Evolutionary conservation across 495 filamentous ascomycete species (phyloP), one percentile per base, ranked within the genome.

Genomic region (Penicillium malachiteum): DNA sequence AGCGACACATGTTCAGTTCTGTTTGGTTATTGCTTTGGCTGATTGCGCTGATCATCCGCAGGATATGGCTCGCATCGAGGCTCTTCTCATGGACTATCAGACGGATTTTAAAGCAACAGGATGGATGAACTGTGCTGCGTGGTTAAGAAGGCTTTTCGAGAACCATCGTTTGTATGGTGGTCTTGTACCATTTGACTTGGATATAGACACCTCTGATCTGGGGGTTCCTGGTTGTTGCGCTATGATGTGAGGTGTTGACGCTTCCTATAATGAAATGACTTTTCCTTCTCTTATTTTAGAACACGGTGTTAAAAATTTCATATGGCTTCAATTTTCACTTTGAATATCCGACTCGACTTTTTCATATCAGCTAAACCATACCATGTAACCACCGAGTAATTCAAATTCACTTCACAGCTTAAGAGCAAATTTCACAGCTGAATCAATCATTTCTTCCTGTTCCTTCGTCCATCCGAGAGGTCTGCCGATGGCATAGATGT

Each of bases 371-470:
- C 34, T 37, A 13, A 37, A 37, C 9, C 10, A 30, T 12, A 30
- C 13, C 43, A 46, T 33, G 12, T 32, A 6, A 32, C 43, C 18
- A 31, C 21, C 4, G 9, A 14, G 5, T 7, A 32, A 6, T 3
- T 34, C n/a, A n/a, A n/a, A n/a, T n/a, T n/a, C n/a, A n/a, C n/a
- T n/a, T n/a, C 11, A 9, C 26, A 31, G 32, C 37, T 52, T 31
- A n/a, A 52, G 26, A 52, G 64, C 47, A 62, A 71, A 74, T 52
- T 56, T 58, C n/a, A 59, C 72, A 33, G 71, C 71, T 45, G 61
- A 56, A 54, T 60, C 58, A 26, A 58, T 59, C 35, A 56, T 48
- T 32, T 49, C 54, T 16, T 38, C 62, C 41, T 62, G 62, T 59
- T 63, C 62, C 39, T 55, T 54, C 26, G 57, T 34, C 57, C 70